Percentiles rank a stretch among this genome's conserved stretches.
phyloP scores from a whole-genome alignment of 352 stramenopile genomes.

The Globisporangium alternatum region DNA sequence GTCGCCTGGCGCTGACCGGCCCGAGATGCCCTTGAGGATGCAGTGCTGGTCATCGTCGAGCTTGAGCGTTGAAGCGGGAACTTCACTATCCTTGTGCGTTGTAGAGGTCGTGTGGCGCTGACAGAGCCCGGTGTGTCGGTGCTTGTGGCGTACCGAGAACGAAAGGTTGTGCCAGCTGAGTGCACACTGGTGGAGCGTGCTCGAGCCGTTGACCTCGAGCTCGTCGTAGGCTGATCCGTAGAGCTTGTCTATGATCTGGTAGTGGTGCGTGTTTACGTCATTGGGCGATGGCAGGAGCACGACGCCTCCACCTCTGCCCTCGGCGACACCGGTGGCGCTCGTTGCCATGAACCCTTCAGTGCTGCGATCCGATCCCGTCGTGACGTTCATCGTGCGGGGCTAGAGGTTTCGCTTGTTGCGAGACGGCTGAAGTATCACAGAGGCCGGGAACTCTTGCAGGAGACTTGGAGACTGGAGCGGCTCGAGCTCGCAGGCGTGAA shows the following conservation, averaged over 20 bases:
- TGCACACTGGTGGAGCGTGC: slow-evolving; percentile 23
- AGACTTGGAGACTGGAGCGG: slow-evolving; percentile 7
- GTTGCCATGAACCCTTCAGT: background rate
- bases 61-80: background rate
- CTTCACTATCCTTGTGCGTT: background rate
- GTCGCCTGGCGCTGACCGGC: slow-evolving; percentile 30
- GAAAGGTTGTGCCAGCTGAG: slow-evolving; percentile 28
- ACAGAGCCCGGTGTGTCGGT: background rate
- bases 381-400: background rate
- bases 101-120: background rate
- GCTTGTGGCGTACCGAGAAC: slow-evolving; percentile 20
- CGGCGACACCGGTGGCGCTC: background rate
- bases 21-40: slow-evolving; percentile 37
- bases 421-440: background rate
- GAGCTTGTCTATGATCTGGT: background rate
- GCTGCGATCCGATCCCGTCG: too few relatives aligned
- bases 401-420: background rate
- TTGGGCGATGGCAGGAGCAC: background rate
- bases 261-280: background rate
- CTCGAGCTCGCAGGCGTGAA: background rate
- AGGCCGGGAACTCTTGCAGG: background rate
- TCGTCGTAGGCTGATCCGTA: slow-evolving; percentile 10
- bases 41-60: slow-evolving; percentile 4
- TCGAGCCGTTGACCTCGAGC: slow-evolving; percentile 19
- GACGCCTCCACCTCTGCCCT: background rate